phyloP scores from a whole-genome alignment of 371 early-diverging fungal genomes.

The Syncephalastrum racemosum region DNA sequence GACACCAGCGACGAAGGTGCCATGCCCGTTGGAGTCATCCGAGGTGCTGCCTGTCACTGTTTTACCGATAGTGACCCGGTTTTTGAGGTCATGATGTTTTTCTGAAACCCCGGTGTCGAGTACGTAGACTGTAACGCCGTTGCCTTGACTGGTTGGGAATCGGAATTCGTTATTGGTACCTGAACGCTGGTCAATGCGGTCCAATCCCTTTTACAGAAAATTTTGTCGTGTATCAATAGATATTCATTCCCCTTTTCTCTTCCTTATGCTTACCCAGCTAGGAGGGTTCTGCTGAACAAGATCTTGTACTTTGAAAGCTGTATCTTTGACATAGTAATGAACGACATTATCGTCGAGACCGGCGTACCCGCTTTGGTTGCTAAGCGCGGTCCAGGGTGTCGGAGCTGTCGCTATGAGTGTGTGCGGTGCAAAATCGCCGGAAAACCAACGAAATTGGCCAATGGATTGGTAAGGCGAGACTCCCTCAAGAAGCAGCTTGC shows the following conservation, averaged over 20 bases:
- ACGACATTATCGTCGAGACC: conserved; percentile 10
- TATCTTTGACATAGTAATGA: conserved; percentile 40
- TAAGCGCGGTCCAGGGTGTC: too few species aligned
- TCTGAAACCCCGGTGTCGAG: conserved; percentile 30
- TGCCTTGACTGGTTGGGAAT: conserved; percentile 15
- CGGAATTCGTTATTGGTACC: conserved; percentile 23
- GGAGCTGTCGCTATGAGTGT: conserved; percentile 15
- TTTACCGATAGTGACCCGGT: conserved; percentile 19
- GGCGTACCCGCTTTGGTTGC: too few species aligned
- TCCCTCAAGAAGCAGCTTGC: conserved; percentile 1
- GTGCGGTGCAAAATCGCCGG: neutral
- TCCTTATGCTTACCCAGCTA: conserved; percentile 31
- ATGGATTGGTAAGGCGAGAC: neutral
- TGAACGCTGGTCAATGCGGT: conserved; percentile 38
- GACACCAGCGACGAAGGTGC: conserved; percentile 66
- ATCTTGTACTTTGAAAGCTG: conserved; percentile 30
- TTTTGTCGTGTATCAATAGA: neutral
- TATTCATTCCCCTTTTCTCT: too few species aligned
- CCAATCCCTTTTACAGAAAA: conserved; percentile 22
- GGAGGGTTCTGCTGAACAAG: conserved; percentile 35
- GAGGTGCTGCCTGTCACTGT: neutral
- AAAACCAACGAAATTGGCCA: conserved; percentile 6
- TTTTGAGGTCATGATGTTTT: conserved; percentile 37
- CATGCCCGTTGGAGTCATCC: conserved; percentile 37
- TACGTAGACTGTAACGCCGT: conserved; percentile 35